Percentiles rank a stretch among this genome's conserved stretches.
These are phyloP conservation scores for Curvularia eragrostidis DNA, from an alignment of 2,329 filamentous ascomycete species.

Conservation along the genomic window DNA sequence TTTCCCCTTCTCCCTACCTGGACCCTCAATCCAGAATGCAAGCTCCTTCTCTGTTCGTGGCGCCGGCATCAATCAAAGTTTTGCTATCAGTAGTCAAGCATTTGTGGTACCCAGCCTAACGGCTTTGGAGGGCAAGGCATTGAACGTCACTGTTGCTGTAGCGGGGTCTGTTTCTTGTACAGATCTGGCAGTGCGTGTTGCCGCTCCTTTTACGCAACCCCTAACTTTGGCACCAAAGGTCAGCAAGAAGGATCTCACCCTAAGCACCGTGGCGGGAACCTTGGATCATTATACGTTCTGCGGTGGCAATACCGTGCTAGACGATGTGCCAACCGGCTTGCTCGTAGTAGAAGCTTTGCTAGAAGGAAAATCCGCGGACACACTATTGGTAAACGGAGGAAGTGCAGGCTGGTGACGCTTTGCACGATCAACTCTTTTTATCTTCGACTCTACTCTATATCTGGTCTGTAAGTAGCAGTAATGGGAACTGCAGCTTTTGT, in stretches of 20 bases:
- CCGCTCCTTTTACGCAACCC: background rate
- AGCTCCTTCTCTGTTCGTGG: slow-evolving; percentile 4
- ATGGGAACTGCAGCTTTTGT: background rate
- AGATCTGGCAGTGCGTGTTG: background rate
- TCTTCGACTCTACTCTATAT: background rate
- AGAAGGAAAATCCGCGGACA: background rate
- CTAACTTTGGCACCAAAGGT: slow-evolving; percentile 5
- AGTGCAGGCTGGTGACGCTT: background rate
- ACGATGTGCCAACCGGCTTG: slow-evolving; percentile 1
- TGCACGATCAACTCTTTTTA: background rate
- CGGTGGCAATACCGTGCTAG: background rate
- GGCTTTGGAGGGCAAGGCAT: background rate
- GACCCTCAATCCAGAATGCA: background rate
- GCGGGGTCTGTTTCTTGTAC: background rate
- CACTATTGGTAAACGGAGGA: slow-evolving; percentile 1
- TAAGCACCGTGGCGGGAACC: background rate
- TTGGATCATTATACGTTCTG: background rate
- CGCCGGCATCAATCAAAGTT: background rate
- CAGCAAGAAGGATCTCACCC: background rate
- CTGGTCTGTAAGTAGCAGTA: background rate
- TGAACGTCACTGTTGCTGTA: background rate
- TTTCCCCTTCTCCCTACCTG: slow-evolving; percentile 5
- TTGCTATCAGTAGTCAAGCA: background rate
- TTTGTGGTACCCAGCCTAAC: slow-evolving; percentile 7
- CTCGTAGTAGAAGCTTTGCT: background rate